These are phyloP conservation scores for Tirmania nivea DNA, from an alignment of 495 filamentous ascomycete genomes.

Conservation along the genomic window DNA sequence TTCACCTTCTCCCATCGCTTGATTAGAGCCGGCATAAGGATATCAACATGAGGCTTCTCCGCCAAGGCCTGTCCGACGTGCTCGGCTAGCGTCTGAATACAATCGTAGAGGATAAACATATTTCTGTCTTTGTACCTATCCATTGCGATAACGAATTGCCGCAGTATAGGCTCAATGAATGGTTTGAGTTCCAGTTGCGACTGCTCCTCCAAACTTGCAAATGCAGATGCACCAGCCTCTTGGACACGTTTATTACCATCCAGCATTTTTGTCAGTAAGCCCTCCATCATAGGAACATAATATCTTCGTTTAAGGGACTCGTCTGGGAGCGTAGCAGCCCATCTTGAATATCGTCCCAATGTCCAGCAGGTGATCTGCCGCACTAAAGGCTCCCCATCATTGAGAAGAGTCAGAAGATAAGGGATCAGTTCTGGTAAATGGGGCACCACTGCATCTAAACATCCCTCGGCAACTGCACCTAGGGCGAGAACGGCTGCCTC, in stretches of 20 bases:
- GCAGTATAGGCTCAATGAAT: slow-evolving; percentile 76
- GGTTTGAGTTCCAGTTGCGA: slow-evolving; percentile 55
- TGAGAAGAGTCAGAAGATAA: slow-evolving; percentile 70
- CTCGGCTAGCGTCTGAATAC: slow-evolving; percentile 90
- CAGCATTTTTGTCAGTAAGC: slow-evolving; percentile 79
- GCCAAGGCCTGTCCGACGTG: slow-evolving; percentile 63
- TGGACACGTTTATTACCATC: slow-evolving; percentile 96
- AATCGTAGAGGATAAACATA: slow-evolving; percentile 98
- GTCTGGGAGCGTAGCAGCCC: slow-evolving; percentile 60
- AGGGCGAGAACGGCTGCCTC: slow-evolving; percentile 90
- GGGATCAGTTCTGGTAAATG: slow-evolving; percentile 80
- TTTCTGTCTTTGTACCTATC: slow-evolving; percentile 91
- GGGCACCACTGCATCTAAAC: slow-evolving; percentile 69
- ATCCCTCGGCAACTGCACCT: slow-evolving; percentile 88
- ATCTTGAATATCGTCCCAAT: slow-evolving; percentile 76
- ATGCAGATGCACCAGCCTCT: slow-evolving; percentile 86
- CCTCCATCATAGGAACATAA: slow-evolving; percentile 96
- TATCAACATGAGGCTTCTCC: slow-evolving; percentile 50
- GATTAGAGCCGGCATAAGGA: slow-evolving; percentile 89
- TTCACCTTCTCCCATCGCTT: slow-evolving; percentile 68
- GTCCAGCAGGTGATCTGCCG: slow-evolving; percentile 98
- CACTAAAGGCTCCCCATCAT: slow-evolving; percentile 76
- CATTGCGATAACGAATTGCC: slow-evolving; percentile 84
- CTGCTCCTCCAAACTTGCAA: slow-evolving; percentile 90
- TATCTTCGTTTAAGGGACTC: slow-evolving; percentile 44